Conservation (phyloP, 2,329 filamentous ascomycete species). For the Colletotrichum shisoi region DNA sequence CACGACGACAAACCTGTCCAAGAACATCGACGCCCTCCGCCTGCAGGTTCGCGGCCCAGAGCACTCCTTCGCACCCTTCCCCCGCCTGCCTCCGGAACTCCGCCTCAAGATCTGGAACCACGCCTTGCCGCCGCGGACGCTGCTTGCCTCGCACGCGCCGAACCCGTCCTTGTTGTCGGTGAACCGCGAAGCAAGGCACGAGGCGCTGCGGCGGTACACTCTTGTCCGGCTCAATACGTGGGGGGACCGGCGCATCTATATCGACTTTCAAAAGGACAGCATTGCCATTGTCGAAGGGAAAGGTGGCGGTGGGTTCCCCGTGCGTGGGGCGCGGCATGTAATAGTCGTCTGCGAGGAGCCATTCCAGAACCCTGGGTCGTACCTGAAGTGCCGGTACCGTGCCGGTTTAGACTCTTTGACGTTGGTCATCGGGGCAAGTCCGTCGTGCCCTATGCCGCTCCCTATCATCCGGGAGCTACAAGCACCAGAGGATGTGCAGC, state of each 20-base stretch:
- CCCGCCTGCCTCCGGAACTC: conserved; percentile 28
- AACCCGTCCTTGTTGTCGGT: conserved; percentile 29
- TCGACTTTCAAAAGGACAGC: conserved; percentile 24
- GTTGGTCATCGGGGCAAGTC: conserved; percentile 21
- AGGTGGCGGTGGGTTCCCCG: conserved; percentile 34
- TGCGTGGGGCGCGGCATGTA: conserved; percentile 31
- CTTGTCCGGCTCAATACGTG: conserved; percentile 33
- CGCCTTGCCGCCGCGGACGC: conserved; percentile 23
- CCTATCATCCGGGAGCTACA: conserved; percentile 19
- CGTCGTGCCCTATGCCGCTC: conserved; percentile 9
- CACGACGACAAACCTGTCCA: conserved; percentile 22
- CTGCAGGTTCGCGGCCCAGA: conserved; percentile 34
- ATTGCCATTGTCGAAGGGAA: conserved; percentile 35
- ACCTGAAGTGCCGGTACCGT: conserved; percentile 35
- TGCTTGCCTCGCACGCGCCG: conserved; percentile 32
- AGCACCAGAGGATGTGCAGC: conserved; percentile 17
- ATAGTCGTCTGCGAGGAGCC: conserved; percentile 35
- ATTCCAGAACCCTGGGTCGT: conserved; percentile 28
- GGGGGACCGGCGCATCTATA: conserved; percentile 36
- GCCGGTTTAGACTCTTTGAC: conserved; percentile 28
- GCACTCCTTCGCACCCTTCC: conserved; percentile 28
- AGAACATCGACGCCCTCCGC: conserved; percentile 24
- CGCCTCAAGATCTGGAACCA: conserved; percentile 38
- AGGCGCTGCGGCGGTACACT: conserved; percentile 25
- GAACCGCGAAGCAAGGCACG: conserved; percentile 31